These are phyloP conservation scores for Alternaria sp. DNA, from an alignment of 2,329 filamentous ascomycete genomes.

Conservation along the genomic window DNA sequence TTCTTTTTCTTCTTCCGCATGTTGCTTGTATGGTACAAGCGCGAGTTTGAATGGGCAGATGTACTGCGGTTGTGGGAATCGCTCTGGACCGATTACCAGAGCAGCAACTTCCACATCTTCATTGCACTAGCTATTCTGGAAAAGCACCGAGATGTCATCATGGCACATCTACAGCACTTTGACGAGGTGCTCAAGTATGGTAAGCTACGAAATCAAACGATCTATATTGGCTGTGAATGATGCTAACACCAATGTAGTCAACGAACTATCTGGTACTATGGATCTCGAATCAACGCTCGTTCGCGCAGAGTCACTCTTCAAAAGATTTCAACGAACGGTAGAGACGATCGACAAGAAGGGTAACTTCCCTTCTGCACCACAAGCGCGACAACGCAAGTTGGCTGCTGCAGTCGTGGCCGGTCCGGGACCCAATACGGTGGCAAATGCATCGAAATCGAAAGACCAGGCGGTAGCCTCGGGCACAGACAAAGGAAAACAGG, in stretches of 20 bases:
- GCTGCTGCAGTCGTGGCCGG: conserved; percentile 44
- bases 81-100: conserved; percentile 92
- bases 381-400: conserved; percentile 60
- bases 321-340: conserved; percentile 85
- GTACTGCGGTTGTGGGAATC: conserved; percentile 89
- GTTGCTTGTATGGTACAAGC: conserved; percentile 98
- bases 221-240: neutral
- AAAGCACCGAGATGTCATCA: conserved; percentile 95
- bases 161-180: conserved; percentile 92
- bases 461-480: conserved; percentile 38
- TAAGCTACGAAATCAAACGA: conserved; percentile 56
- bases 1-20: conserved; percentile 99
- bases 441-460: conserved; percentile 27
- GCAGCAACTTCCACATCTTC: conserved; percentile 92
- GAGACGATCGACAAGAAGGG: conserved; percentile 92
- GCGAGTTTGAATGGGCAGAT: conserved; percentile 91
- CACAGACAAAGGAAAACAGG: conserved; percentile 48
- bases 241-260: conserved; percentile 67
- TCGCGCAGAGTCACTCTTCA: conserved; percentile 87
- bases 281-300: conserved; percentile 88
- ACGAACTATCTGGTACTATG: conserved; percentile 92
- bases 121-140: conserved; percentile 93
- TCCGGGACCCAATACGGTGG: conserved; percentile 27
- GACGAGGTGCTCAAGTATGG: conserved; percentile 97
- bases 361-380: conserved; percentile 73